Base-by-base conservation (phyloP, 371 early-diverging fungal species). In the Mycotypha africana region DNA sequence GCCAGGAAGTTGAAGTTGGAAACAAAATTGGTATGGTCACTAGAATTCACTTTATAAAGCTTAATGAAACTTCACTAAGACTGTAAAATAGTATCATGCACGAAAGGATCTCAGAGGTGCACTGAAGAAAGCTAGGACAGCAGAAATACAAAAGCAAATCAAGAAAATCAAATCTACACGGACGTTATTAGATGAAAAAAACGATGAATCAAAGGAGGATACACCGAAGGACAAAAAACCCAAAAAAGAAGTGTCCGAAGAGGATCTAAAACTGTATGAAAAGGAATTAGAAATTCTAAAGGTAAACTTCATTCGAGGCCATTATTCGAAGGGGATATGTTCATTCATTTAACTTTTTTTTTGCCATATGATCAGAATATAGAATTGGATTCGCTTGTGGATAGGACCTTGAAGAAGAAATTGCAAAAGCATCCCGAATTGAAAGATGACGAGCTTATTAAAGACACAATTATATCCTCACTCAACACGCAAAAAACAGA, bases 51-150 rank as follows among this genome's bases (percentile, higher is more conserved):
- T n/a, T n/a, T n/a, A n/a, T n/a, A n/a, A n/a, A n/a, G n/a, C n/a
- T n/a, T n/a, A n/a, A n/a, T n/a, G n/a, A n/a, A n/a, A n/a, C n/a
- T n/a, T n/a, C n/a, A n/a, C n/a, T n/a, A n/a, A n/a, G n/a, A n/a
- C n/a, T n/a, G n/a, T n/a, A n/a, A n/a, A n/a, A n/a, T 41, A 72
- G 73, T 61, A 63, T 46, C 73, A 72, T 42, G 57, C 54, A 16
- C 49, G 45, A 21, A 65, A 53, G 41, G 73, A 67, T n/a, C 15
- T 68, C 2, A 54, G 49, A 15, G 32, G 48, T 17, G 48, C 49
- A 16, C 38, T 68, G 16, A 72, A 72, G 30, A 72, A 72, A 23
- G 51, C 58, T 23, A 65, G 61, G 28, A 36, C 41, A 2, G 32
- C 37, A 4, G 73, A 72, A 48, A 44, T 47, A 31, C 68, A 61